Evolutionary conservation across 1,139 yeast genomes (phyloP), one percentile per base, ranked within the genome.

Genomic region (Magnusiomyces paraingens): DNA sequence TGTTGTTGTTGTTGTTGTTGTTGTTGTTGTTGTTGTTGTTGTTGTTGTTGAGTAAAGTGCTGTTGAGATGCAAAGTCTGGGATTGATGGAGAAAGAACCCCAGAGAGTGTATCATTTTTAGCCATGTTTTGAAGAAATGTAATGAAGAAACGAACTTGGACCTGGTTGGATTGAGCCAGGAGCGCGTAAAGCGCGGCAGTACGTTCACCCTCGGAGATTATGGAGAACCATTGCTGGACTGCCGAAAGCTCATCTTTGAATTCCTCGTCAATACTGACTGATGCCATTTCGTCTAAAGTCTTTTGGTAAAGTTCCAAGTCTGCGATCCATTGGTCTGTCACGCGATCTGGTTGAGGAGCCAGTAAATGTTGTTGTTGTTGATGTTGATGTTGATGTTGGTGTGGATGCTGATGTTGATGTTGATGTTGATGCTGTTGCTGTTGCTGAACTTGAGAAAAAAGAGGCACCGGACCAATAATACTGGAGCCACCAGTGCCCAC

Each of bases 151-250:
- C 71, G 64, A 55, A 66, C 66, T 60, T 70, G 74, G n/a, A 66
- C 70, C 32, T 69, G 70, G n/a, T 68, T 63, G 22, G 71, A 61
- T 49, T 69, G 72, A 51, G 69, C 72, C 36, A 71, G 61, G 44
- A 71, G 60, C 1, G 73, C 62, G 52, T 70, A 69, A 50, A 71
- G 58, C 8, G 74, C 69, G n/a, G 73, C 73, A 15, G 73, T 70
- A 35, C 72, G 63, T 56, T 71, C 74, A 6, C 70, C 70, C 36
- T 65, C 71, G 35, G 64, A 58, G 43, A 71, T 59, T 15, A 69
- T 69, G 18, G 66, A 64, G 55, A 71, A 71, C 74, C 74, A 71
- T 52, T 68, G 65, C 58, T 71, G 73, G 51, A 71, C 66, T 18
- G 70, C 65, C 29, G 53, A 55, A 45, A 68, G 59, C 55, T 68